Evolutionary conservation across 148 eudicot species (phyloP).

Genomic region (Agrostemma githago): DNA sequence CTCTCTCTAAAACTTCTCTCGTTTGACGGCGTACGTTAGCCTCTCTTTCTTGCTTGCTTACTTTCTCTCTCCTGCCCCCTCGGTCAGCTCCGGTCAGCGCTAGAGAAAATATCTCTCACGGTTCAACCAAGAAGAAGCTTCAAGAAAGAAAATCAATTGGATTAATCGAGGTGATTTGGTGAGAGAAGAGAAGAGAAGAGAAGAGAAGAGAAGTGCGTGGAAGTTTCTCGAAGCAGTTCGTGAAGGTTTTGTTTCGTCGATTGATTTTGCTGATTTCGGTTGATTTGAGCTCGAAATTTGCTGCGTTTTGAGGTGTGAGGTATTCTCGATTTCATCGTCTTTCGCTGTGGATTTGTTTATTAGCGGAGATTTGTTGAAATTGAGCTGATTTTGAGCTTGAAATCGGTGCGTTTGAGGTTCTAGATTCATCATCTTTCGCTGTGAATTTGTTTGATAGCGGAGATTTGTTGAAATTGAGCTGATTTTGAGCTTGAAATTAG

Average conservation of each 20-base stretch:
- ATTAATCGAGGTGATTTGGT: background rate
- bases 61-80: background rate
- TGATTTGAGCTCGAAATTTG: background rate
- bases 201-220: background rate
- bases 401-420: background rate
- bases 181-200: too few species aligned
- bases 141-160: background rate
- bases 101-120: background rate
- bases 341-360: background rate
- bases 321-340: background rate
- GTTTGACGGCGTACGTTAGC: background rate
- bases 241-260: background rate
- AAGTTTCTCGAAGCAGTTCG: conserved; percentile 10
- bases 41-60: too few species aligned
- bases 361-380: background rate
- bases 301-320: background rate
- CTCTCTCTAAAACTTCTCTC: background rate
- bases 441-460: background rate
- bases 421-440: conserved; percentile 2
- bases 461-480: background rate
- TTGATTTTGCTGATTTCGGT: background rate
- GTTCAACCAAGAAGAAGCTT: background rate
- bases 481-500: background rate
- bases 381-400: background rate
- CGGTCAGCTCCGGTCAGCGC: conserved; percentile 4